These are phyloP conservation scores for Hondaea fermentalgiana DNA, from an alignment of 108 stramenopile genomes.

Conservation along the genomic window DNA sequence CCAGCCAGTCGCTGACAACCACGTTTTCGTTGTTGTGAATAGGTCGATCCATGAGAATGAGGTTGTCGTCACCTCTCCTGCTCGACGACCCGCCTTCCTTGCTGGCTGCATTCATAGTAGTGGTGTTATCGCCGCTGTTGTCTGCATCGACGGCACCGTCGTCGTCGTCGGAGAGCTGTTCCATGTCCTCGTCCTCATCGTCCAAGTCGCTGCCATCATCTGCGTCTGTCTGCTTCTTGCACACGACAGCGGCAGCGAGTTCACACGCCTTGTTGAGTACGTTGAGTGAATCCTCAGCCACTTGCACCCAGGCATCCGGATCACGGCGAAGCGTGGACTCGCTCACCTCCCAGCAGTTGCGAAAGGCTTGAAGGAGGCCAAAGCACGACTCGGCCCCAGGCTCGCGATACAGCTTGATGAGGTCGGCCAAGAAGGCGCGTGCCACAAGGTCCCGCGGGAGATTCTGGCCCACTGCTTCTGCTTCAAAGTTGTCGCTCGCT, in stretches of 20 bases:
- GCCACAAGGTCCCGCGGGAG: neutral
- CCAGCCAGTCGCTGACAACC: neutral
- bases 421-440: neutral
- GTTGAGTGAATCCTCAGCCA: neutral
- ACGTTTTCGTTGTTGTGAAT: neutral
- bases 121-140: neutral
- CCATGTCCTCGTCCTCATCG: neutral
- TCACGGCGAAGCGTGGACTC: neutral
- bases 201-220: neutral
- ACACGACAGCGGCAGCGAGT: neutral
- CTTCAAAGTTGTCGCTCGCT: neutral
- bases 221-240: neutral
- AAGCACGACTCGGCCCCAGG: neutral
- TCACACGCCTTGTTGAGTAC: neutral
- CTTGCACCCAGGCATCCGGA: neutral
- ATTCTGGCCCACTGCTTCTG: neutral
- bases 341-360: neutral
- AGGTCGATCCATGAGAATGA: neutral
- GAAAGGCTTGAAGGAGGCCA: neutral
- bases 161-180: neutral
- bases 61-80: neutral
- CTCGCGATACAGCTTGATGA: neutral
- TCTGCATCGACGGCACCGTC: neutral
- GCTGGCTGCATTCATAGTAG: too few relatives aligned
- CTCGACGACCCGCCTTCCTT: too few relatives aligned